Percentiles rank a stretch among this genome's conserved stretches.
Evolutionary conservation across 176 grass and related monocot species (phyloP).

Genomic region (Oryza nivara): DNA sequence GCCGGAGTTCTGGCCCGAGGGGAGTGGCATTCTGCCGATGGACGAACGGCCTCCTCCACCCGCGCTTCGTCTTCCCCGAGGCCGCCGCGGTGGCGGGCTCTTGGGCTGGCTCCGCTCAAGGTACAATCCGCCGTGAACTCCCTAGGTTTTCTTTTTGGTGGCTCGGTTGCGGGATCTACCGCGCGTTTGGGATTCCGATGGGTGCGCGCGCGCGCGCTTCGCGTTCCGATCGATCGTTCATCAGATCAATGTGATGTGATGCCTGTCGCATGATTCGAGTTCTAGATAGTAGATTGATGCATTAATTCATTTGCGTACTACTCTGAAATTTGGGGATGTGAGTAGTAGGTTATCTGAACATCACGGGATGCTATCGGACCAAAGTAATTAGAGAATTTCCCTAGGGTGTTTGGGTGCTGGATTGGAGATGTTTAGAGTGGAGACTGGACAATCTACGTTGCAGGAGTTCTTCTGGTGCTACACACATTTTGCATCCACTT

Average conservation of each 20-base stretch:
- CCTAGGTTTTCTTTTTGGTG: slow-evolving; percentile 14
- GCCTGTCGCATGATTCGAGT: neutral
- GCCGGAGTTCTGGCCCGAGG: neutral
- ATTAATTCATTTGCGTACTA: neutral
- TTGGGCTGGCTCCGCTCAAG: neutral
- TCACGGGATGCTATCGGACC: too few species aligned
- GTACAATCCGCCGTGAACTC: neutral
- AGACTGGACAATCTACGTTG: too few species aligned
- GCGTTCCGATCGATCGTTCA: neutral
- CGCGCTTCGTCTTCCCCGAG: neutral
- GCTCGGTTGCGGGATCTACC: neutral
- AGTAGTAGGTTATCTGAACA: too few species aligned
- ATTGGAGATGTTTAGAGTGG: too few species aligned
- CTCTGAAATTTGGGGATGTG: neutral
- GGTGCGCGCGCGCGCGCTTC: neutral
- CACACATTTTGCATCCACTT: too few species aligned
- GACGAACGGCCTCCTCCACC: slow-evolving; percentile 24
- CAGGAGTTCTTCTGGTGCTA: too few species aligned
- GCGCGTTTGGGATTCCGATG: neutral
- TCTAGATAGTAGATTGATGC: neutral
- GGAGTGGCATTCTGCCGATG: slow-evolving; percentile 8
- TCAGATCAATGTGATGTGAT: neutral
- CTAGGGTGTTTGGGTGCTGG: too few species aligned
- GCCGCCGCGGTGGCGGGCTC: neutral
- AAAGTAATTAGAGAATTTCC: too few species aligned